Conservation (phyloP, 176 grass and related monocot species). For the Pharus latifolius region DNA sequence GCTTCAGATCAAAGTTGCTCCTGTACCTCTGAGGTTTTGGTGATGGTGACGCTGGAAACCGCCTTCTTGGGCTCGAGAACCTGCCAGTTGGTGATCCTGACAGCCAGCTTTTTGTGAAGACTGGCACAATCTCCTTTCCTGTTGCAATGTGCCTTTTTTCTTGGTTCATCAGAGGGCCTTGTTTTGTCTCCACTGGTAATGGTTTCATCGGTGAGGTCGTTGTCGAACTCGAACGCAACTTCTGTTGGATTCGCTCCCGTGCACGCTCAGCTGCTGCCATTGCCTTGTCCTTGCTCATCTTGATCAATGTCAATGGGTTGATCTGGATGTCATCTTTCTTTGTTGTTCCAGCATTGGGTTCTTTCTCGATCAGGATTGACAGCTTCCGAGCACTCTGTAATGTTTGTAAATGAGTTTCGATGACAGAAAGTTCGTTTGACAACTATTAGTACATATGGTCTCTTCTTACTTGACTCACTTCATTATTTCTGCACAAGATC, state of each 20-base stretch:
- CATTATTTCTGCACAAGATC: conserved; percentile 41
- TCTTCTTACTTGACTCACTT: conserved; percentile 43
- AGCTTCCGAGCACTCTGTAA: conserved; percentile 55
- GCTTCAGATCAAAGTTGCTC: conserved; percentile 63
- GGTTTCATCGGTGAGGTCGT: conserved; percentile 52
- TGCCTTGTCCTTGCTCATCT: conserved; percentile 88
- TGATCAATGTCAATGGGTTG: conserved; percentile 79
- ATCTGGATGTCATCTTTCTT: conserved; percentile 61
- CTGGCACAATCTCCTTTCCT: conserved; percentile 41
- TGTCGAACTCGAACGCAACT: conserved; percentile 12
- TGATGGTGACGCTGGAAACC: conserved; percentile 70
- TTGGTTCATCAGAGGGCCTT: conserved; percentile 50
- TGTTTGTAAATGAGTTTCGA: conserved; percentile 21
- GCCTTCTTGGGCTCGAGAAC: conserved; percentile 60
- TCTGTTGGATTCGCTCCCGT: conserved; percentile 59
- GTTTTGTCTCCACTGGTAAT: conserved; percentile 72
- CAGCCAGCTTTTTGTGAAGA: conserved; percentile 50
- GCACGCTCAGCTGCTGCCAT: conserved; percentile 71
- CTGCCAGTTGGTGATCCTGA: conserved; percentile 41
- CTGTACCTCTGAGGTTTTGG: conserved; percentile 56
- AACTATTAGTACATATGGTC: not conserved
- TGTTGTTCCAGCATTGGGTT: conserved; percentile 31
- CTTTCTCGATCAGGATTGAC: conserved; percentile 72
- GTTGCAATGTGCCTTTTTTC: conserved; percentile 30
- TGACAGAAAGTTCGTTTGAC: not conserved